A percentile compares a stretch with the other conserved stretches of the same genome.
Evolutionary conservation across 2,329 filamentous ascomycete species (phyloP).

Genomic region (Fusarium goolgardi): DNA sequence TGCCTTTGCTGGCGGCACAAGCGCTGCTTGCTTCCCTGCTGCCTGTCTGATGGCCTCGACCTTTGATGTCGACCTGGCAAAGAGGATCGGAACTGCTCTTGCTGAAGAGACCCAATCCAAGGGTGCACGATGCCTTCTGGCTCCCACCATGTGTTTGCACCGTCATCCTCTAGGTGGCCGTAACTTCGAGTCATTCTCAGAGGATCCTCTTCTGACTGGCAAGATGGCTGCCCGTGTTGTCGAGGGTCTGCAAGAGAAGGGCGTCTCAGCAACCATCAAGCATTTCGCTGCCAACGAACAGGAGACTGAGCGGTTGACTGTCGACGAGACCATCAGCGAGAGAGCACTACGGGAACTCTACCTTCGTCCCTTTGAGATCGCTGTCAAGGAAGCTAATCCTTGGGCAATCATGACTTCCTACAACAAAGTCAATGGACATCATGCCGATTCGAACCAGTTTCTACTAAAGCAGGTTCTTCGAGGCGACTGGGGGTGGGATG

Average conservation of each 20-base stretch:
- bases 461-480: conserved; percentile 53
- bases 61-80: conserved; percentile 69
- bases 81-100: conserved; percentile 68
- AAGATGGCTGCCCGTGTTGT: conserved; percentile 49
- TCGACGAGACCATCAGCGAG: conserved; percentile 46
- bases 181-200: conserved; percentile 47
- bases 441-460: conserved; percentile 48
- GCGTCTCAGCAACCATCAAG: conserved; percentile 57
- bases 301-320: conserved; percentile 46
- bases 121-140: conserved; percentile 74
- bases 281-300: conserved; percentile 60
- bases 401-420: conserved; percentile 53
- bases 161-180: conserved; percentile 47
- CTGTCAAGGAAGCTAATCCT: conserved; percentile 54
- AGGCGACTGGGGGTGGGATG: conserved; percentile 58
- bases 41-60: conserved; percentile 66
- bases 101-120: conserved; percentile 67
- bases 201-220: conserved; percentile 44
- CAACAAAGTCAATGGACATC: conserved; percentile 56
- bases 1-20: conserved; percentile 42
- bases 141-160: conserved; percentile 48
- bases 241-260: conserved; percentile 55
- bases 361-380: conserved; percentile 56
- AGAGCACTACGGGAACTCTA: conserved; percentile 47
- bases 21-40: conserved; percentile 46